Conservation (phyloP, 2,329 filamentous ascomycete species). For the Clonostachys rosea region DNA sequence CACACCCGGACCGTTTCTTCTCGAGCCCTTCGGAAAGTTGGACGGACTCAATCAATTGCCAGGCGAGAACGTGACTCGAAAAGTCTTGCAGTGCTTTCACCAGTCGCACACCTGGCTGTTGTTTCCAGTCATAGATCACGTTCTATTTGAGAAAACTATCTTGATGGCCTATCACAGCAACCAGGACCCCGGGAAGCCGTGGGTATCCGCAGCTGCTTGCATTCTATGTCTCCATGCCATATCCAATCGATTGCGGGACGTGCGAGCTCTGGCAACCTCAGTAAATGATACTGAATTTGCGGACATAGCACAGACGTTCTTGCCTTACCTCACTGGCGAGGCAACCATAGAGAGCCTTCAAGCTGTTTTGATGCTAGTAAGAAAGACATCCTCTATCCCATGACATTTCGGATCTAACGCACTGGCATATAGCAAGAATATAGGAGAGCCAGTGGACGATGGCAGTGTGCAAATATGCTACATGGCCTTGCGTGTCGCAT, state of each 20-base stretch:
- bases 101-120: background rate
- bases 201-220: no score
- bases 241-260: constrained; percentile 24
- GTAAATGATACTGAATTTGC: constrained; percentile 8
- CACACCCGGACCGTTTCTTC: no score
- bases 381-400: constrained; percentile 16
- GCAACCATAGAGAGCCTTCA: constrained; percentile 36
- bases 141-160: background rate
- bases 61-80: no score
- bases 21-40: no score
- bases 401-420: background rate
- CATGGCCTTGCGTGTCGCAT: constrained; percentile 39
- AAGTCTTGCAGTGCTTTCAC: no score
- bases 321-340: constrained; percentile 36
- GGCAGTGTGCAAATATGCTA: constrained; percentile 38
- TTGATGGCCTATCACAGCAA: background rate
- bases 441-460: constrained; percentile 36
- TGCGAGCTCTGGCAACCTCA: constrained; percentile 7
- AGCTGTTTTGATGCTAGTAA: constrained; percentile 40
- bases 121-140: background rate
- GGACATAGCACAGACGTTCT: constrained; percentile 30
- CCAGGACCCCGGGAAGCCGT: constrained; percentile 1
- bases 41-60: no score
- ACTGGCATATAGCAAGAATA: constrained; percentile 25
- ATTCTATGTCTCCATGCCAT: background rate